phyloP scores from a whole-genome alignment of 2,329 filamentous ascomycete genomes.

The Mycocentrospora acerina region DNA sequence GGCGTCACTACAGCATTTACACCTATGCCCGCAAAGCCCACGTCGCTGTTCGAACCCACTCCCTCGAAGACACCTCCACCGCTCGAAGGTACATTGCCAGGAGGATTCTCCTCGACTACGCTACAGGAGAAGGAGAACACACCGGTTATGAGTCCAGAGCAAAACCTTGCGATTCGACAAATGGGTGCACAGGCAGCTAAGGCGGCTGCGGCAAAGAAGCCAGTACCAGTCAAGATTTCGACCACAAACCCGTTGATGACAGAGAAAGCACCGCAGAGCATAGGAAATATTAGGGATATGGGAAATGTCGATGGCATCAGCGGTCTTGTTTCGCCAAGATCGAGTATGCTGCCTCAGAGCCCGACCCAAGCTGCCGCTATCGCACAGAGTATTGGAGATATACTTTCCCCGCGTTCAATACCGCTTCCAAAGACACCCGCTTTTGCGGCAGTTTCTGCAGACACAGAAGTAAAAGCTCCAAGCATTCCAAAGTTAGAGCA shows the following conservation, averaged over 20 bases:
- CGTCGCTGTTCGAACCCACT: conserved; percentile 12
- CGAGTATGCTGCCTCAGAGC: background rate
- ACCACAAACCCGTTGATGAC: conserved; percentile 40
- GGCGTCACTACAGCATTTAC: conserved; percentile 41
- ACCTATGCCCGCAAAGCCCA: conserved; percentile 34
- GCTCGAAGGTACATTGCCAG: conserved; percentile 9
- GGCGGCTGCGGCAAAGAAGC: conserved; percentile 40
- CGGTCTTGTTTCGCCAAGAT: conserved; percentile 14
- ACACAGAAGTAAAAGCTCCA: background rate
- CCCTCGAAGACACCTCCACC: conserved; percentile 11
- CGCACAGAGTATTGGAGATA: conserved; percentile 1
- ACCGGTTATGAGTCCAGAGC: conserved; percentile 26
- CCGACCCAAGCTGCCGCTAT: conserved; percentile 2
- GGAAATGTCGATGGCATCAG: too few relatives aligned
- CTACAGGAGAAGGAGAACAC: conserved; percentile 27
- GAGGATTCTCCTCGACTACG: conserved; percentile 10
- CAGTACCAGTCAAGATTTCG: conserved; percentile 31
- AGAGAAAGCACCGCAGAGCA: conserved; percentile 38
- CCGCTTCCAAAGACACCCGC: conserved; percentile 30
- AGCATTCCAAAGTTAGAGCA: conserved; percentile 10
- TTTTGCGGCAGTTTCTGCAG: conserved; percentile 1
- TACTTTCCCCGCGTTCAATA: conserved; percentile 27
- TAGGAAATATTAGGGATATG: conserved; percentile 12
- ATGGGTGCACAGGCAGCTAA: conserved; percentile 41
- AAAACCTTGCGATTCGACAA: conserved; percentile 40